phyloP scores from a whole-genome alignment of 352 stramenopile species.

The Pythium sukuiense region DNA sequence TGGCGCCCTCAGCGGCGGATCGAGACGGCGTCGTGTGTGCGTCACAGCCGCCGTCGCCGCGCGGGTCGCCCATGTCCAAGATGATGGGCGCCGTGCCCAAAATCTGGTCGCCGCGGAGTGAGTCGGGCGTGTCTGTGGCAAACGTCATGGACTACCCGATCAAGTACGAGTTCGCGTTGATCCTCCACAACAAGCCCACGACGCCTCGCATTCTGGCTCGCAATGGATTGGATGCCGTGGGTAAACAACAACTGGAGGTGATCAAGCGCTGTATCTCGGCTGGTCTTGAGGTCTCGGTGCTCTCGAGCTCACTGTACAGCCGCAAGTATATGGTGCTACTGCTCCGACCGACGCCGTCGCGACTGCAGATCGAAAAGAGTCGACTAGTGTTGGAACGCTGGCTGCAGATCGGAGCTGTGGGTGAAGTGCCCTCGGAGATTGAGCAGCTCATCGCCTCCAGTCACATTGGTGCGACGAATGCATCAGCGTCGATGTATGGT shows the following conservation, averaged over 20 bases:
- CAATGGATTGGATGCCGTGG: constrained; percentile 70
- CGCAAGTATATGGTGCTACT: constrained; percentile 83
- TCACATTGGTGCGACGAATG: constrained; percentile 50
- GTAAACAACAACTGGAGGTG: constrained; percentile 75
- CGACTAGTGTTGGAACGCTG: constrained; percentile 79
- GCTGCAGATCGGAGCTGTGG: constrained; percentile 83
- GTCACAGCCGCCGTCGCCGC: constrained; percentile 32
- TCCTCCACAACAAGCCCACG: constrained; percentile 82
- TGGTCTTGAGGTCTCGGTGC: constrained; percentile 72
- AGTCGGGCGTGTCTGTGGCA: constrained; percentile 36
- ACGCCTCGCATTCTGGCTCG: constrained; percentile 70
- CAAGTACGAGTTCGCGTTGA: constrained; percentile 84
- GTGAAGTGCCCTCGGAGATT: constrained; percentile 84
- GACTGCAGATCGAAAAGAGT: constrained; percentile 79
- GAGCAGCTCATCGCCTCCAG: constrained; percentile 84
- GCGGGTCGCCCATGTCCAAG: constrained; percentile 42
- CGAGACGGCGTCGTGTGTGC: constrained; percentile 21
- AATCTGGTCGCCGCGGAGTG: constrained; percentile 71
- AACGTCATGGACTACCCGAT: constrained; percentile 55
- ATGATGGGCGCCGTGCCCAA: constrained; percentile 48
- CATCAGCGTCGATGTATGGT: constrained; percentile 21
- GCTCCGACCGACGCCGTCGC: constrained; percentile 54
- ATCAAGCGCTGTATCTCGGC: constrained; percentile 75
- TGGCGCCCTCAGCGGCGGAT: constrained; percentile 46
- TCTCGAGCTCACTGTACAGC: constrained; percentile 79